Evolutionary conservation across 768 basidiomycete genomes (phyloP), one percentile per base, ranked within the genome.

Genomic region (Amanita rimosa): DNA sequence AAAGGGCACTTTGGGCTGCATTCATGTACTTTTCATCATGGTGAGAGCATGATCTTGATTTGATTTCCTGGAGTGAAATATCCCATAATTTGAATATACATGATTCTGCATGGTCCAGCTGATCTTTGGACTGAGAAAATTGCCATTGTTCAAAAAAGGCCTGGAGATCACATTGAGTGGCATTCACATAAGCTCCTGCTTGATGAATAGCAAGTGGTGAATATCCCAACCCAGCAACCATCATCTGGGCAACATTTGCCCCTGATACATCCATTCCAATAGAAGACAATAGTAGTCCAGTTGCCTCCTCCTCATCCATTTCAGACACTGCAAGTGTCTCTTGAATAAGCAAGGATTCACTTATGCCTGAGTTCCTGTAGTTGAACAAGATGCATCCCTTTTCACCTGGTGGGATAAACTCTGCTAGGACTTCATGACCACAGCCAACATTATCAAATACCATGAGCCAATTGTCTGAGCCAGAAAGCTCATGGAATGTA

Each of bases 361-460:
- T 34, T 17, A 54, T 7, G 13, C n/a, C 26, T 17, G 26, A 39
- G 36, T 55, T 52, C 38, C 51, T 46, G 35, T 53, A 54, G 5
- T 55, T 55, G 17, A 58, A 24, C 14, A 58, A 29, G 26, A 58
- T 52, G 37, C 56, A 56, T 4, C 57, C 57, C 34, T 21, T 16
- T 11, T 50, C 40, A 7, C 57, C 54, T 41, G 45, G 22, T 19
- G 56, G 57, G n/a, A 55, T n/a, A 29, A 44, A 57, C 41, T 51
- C 27, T 31, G 22, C 44, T n/a, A 55, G 29, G 13, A 52, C 34
- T 27, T 40, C 36, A 42, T 37, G n/a, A 29, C 29, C 40, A 50
- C 42, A 52, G 50, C 49, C 54, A 13, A 49, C 51, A 57, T 53
- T 57, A 44, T 58, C 57, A 51, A 49, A 57, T 4, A 58, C 47